Percentiles rank a stretch among this genome's conserved stretches.
Evolutionary conservation across 2,329 filamentous ascomycete genomes (phyloP).

Genomic region (Ilyonectria sp.): DNA sequence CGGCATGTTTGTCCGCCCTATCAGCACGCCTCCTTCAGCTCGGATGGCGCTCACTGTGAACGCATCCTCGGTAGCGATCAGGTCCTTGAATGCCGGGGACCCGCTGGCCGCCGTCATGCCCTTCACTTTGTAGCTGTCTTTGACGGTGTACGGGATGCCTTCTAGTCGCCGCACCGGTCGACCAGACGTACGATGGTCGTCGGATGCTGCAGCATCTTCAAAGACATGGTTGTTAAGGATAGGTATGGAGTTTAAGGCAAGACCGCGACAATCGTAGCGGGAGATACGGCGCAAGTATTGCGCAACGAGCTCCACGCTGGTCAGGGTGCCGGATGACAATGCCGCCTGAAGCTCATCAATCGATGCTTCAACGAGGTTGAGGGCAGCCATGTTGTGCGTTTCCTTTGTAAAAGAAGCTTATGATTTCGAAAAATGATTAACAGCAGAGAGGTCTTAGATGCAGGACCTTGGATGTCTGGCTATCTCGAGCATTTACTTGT

Average conservation of each 20-base stretch:
- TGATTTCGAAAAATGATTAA: not conserved
- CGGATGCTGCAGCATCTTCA: conserved; percentile 48
- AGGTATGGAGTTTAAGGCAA: conserved; percentile 47
- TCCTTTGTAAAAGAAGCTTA: not conserved
- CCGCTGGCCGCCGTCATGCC: conserved; percentile 68
- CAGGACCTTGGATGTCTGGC: not conserved
- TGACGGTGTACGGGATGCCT: conserved; percentile 71
- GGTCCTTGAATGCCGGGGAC: conserved; percentile 66
- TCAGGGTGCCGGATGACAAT: conserved; percentile 34
- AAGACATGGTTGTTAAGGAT: conserved; percentile 47
- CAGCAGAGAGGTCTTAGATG: not conserved
- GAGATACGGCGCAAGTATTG: conserved; percentile 47
- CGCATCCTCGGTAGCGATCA: conserved; percentile 67
- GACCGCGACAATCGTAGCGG: conserved; percentile 45
- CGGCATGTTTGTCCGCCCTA: conserved; percentile 70
- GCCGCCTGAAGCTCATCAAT: conserved; percentile 42
- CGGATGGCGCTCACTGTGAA: conserved; percentile 63
- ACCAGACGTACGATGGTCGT: conserved; percentile 43
- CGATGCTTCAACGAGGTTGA: conserved; percentile 42
- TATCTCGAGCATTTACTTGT: not conserved
- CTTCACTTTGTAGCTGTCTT: conserved; percentile 70
- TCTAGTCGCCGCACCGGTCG: conserved; percentile 56
- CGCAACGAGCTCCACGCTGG: conserved; percentile 48
- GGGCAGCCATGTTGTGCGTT: not conserved
- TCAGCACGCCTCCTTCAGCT: conserved; percentile 50